phyloP scores from a whole-genome alignment of 495 filamentous ascomycete species.

The Viridothelium virens region DNA sequence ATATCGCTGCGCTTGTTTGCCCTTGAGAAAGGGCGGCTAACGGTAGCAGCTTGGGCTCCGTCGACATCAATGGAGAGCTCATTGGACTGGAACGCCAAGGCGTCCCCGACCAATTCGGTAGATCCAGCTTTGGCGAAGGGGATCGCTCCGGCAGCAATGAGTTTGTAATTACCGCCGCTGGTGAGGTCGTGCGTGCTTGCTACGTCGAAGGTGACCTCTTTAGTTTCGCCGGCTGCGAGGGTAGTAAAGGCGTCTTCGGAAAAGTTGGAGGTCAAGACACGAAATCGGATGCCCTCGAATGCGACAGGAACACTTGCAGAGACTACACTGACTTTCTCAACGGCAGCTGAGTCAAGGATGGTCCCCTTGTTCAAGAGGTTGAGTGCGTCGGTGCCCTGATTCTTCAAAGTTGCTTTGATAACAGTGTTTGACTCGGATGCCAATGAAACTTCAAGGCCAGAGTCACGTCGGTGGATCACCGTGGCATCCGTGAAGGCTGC shows the following conservation, averaged over 20 bases:
- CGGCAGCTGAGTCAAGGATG: constrained; percentile 49
- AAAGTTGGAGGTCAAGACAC: constrained; percentile 41
- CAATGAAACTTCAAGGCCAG: constrained; percentile 45
- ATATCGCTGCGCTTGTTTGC: constrained; percentile 46
- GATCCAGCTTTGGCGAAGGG: constrained; percentile 45
- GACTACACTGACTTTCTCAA: constrained; percentile 55
- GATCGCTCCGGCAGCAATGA: constrained; percentile 43
- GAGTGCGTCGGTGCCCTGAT: constrained; percentile 47
- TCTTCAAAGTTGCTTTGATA: constrained; percentile 55
- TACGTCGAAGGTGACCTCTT: constrained; percentile 51
- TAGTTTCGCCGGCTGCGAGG: constrained; percentile 48
- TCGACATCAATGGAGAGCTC: constrained; percentile 44
- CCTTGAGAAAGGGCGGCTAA: constrained; percentile 39
- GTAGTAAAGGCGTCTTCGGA: constrained; percentile 46
- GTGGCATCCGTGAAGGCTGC: constrained; percentile 41
- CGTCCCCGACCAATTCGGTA: constrained; percentile 40
- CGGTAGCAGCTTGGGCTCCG: constrained; percentile 43
- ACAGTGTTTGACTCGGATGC: constrained; percentile 39
- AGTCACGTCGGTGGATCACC: constrained; percentile 37
- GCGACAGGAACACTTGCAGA: constrained; percentile 44
- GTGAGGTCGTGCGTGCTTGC: constrained; percentile 50
- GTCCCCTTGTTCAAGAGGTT: constrained; percentile 57
- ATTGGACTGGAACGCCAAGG: constrained; percentile 43
- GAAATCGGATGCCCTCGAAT: constrained; percentile 52
- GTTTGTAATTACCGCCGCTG: constrained; percentile 41